Evolutionary conservation across 495 filamentous ascomycete species (phyloP), one percentile per base, ranked within the genome.

Genomic region (Aspergillus kassunensis): DNA sequence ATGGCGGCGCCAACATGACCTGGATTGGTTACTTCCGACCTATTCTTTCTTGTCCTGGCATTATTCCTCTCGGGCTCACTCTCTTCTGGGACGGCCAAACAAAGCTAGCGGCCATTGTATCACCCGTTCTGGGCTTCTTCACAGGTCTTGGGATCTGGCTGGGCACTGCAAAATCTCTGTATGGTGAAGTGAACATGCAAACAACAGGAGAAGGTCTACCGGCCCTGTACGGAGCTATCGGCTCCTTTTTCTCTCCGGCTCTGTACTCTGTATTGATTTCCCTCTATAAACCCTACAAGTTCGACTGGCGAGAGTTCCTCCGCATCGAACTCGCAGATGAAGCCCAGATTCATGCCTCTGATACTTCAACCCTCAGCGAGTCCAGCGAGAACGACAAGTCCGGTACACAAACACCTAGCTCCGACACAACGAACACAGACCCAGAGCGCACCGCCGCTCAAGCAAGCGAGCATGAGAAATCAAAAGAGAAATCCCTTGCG

Each of bases 241-340:
- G 56, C 7, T 67, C 70, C 1, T 67, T 64, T 35, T 73, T 71
- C 51, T 61, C 67, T 0, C 68, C 70, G 1, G 68, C 55, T 3
- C 34, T 71, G 0, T 72, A 69, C 48, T 76, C 75, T 5, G 58
- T 75, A 1, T 10, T 76, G 0, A 60, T 79, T 6, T 76, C 74
- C 10, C 49, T 62, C 6, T 77, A 73, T 46, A 65, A 65, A 19
- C 75, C 75, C 1, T 69, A 68, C 29, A 59, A 49, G n/a, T 77
- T 77, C 46, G 73, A 77, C 54, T 77, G 73, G 74, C 67, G 74
- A 12, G 65, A 71, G 31, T 77, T 77, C 48, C 62, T 77, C 0
- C 73, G 71, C n/a, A 67, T 70, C n/a, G 64, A 70, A 43, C 54
- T 66, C 5, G 57, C 58, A 12, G 61, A 65, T n/a, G 55, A 65